Evolutionary conservation across 805 yeast genomes (phyloP), one percentile per base, ranked within the genome.

Genomic region (Sugiyamaella chiloensis): DNA sequence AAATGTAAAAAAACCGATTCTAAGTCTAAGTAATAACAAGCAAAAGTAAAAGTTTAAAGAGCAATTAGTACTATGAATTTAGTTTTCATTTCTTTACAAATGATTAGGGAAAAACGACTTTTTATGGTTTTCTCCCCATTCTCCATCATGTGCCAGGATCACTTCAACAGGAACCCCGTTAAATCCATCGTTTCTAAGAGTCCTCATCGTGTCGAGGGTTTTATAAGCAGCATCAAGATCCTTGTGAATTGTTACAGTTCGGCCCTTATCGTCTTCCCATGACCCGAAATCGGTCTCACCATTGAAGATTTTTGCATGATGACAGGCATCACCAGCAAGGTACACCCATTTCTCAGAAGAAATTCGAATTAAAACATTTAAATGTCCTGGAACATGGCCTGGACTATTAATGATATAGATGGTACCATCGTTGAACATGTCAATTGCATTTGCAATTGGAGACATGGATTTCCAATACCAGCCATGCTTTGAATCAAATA

Each of bases 261-360:
- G 14, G 19, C 48, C 48, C 29, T 41, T 40, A 11, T 31, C 48
- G 12, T 45, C 48, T 12, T 23, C 24, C 48, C 48, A 45, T 12
- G 48, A 40, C 5, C 46, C 44, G 41, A 45, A 45, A 8, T 45
- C 48, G 8, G 47, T 40, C 21, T 45, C 31, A 8, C 48, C 48
- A 14, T n/a, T n/a, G 21, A 45, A 30, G 5, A 45, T 40, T 16
- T 23, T 24, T 7, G 34, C 47, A 39, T 45, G 44, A 34, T 45
- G 48, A 26, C 48, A 45, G 7, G 48, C 48, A 42, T 45, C 48
- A 5, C 24, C 48, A 14, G 48, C 48, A 6, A 45, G 24, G 24
- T 45, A 45, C 24, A 45, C 44, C 23, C 34, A 45, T 24, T 45
- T 42, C 4, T 27, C 23, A 8, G 16, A 40, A 8, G 20, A 11